Base-by-base conservation (phyloP, 257 asterid species). In the Salvia rosmarinus region DNA sequence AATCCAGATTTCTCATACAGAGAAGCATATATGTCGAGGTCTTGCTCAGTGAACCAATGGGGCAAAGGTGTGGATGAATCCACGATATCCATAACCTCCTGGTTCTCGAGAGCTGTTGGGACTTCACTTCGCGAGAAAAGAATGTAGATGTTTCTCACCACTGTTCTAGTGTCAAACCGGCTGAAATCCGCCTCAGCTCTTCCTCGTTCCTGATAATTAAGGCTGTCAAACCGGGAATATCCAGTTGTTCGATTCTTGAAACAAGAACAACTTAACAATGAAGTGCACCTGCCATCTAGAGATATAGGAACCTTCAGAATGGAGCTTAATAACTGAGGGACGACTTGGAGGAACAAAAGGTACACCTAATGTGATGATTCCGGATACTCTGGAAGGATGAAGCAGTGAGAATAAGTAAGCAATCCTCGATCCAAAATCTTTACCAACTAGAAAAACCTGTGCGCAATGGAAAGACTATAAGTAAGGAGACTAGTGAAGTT, bases 251-350 rank as follows among this genome's bases (percentile, higher is more conserved):
- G n/a, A n/a, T n/a, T n/a, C n/a, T n/a, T n/a, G n/a, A n/a, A n/a
- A n/a, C n/a, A n/a, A n/a, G n/a, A n/a, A n/a, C n/a, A n/a, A n/a
- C n/a, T n/a, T n/a, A n/a, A n/a, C n/a, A n/a, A n/a, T n/a, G n/a
- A n/a, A n/a, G n/a, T n/a, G n/a, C n/a, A n/a, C n/a, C n/a, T 76
- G 75, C 95, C 95, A 89, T 79, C 96, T 87, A 19, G 88, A 59
- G 32, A 84, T 65, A 75, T 89, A 89, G 73, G 79, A 78, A 19
- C 96, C 91, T 84, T 80, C 88, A n/a, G n/a, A n/a, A n/a, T n/a
- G n/a, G n/a, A n/a, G n/a, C n/a, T n/a, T n/a, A n/a, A n/a, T n/a
- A n/a, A n/a, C n/a, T n/a, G n/a, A n/a, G n/a, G n/a, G n/a, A n/a
- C n/a, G n/a, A n/a, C n/a, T n/a, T n/a, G n/a, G n/a, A n/a, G n/a